These are phyloP conservation scores for Zygnema circumcarinatum DNA, from an alignment of 139 green algal genomes.

Conservation along the genomic window DNA sequence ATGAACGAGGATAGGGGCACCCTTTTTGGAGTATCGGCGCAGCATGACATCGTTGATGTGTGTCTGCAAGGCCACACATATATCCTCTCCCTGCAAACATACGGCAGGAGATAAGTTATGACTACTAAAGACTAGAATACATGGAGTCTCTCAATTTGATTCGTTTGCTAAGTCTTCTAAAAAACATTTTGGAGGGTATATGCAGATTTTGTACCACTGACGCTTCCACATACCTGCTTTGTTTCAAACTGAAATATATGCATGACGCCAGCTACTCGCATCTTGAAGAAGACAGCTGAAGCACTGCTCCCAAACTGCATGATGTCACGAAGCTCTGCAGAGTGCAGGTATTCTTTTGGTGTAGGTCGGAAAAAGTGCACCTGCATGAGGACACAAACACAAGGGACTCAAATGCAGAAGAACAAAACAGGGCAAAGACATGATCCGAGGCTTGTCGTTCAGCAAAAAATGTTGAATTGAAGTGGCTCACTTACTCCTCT, in stretches of 20 bases:
- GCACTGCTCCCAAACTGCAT: constrained; percentile 89
- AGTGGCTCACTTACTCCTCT: constrained; percentile 72
- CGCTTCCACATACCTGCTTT: constrained; percentile 69
- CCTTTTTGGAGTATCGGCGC: constrained; percentile 72
- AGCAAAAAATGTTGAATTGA: no score
- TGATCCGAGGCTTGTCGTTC: background rate
- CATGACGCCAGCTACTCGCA: constrained; percentile 92
- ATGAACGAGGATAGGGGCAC: background rate
- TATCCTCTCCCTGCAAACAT: constrained; percentile 83
- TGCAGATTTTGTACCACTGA: no score
- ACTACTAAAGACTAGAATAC: constrained; percentile 6
- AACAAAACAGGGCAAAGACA: background rate
- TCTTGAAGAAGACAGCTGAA: constrained; percentile 98
- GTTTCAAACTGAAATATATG: constrained; percentile 99
- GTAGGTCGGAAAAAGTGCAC: constrained; percentile 83
- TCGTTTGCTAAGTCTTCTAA: no score
- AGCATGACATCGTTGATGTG: constrained; percentile 99
- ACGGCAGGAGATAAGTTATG: background rate
- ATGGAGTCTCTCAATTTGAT: no score
- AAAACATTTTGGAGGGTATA: no score
- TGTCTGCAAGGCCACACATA: constrained; percentile 97
- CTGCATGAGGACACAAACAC: constrained; percentile 9
- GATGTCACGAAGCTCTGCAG: constrained; percentile 94
- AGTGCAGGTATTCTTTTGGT: constrained; percentile 97
- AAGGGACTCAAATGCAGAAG: constrained; percentile 6